Base-by-base conservation (phyloP, 805 yeast species). In the Groenewaldozyma tartarivorans region DNA sequence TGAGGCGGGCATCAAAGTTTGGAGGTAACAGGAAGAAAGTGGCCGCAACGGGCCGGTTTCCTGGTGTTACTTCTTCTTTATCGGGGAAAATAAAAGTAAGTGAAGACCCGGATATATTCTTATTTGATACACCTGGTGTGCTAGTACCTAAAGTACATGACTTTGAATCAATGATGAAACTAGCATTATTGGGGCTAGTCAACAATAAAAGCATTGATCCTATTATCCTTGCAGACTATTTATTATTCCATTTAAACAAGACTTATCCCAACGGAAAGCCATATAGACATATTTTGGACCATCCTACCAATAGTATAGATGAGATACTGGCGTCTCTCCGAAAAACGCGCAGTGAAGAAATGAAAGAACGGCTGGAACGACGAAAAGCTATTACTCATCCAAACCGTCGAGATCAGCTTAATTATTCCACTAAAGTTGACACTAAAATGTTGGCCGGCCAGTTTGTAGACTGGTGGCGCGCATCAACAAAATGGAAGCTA, bases 71-170 rank as follows among this genome's bases (percentile, higher is more conserved):
- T 0, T 64, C 85, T 40, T 71, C 72, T 21, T 77, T 94, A 0
- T 78, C 90, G 40, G 90, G 82, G 46, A 68, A 80, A 40, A 83
- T 92, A 29, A 64, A 79, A 41, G 67, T 92, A 11, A 62, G 70
- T 33, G 60, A 64, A 7, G 68, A 68, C 21, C 88, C 92, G 0
- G 77, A 75, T 26, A 71, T 90, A 2, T 69, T 76, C 44, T 65
- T 88, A 5, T 76, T 82, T 50, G 98, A 92, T 56, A 83, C 96
- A 0, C 98, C 98, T 0, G 98, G 98, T 1, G 88, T 92, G 3
- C 75, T 85, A 43, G 60, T 86, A 9, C 97, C 98, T 0, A 74
- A 76, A 17, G 82, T 78, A 6, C 69, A 71, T 36, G 71, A 72
- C 45, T 57, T 71, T 3, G 75, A 77, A 46, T 75, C 86, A 1